phyloP scores from a whole-genome alignment of 1,284 basidiomycete species.

The Neotropicomus parvogracilis region DNA sequence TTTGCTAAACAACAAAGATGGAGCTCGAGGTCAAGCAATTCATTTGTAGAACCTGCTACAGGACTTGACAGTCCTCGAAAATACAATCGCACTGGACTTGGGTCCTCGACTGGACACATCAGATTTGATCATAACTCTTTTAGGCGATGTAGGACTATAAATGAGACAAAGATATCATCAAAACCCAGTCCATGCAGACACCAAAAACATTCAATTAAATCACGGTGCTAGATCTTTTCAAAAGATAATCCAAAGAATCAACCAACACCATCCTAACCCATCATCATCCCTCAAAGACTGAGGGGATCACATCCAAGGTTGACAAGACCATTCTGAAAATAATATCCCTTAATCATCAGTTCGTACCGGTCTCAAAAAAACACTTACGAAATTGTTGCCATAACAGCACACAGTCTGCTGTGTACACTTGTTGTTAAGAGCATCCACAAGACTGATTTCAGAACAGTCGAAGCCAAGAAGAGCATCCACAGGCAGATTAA shows the following conservation, averaged over 20 bases:
- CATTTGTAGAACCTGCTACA: conserved; percentile 54
- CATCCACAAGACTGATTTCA: no score
- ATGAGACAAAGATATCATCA: no score
- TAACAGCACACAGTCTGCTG: neutral
- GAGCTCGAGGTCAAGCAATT: conserved; percentile 64
- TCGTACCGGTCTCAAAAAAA: neutral
- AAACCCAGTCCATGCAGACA: no score
- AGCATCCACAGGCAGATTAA: no score
- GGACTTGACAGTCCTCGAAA: conserved; percentile 53
- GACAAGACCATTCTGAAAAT: neutral
- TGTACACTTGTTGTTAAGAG: neutral
- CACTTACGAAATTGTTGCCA: neutral
- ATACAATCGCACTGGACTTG: conserved; percentile 51
- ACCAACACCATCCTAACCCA: neutral
- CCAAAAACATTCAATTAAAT: no score
- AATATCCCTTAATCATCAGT: no score
- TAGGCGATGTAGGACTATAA: conserved; percentile 73
- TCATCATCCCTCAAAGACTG: neutral
- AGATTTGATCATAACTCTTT: conserved; percentile 69
- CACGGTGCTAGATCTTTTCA: no score
- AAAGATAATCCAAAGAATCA: no score
- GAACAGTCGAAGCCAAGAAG: no score
- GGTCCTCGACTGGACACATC: conserved; percentile 69
- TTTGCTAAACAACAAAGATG: conserved; percentile 46
- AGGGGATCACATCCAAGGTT: neutral